Evolutionary conservation across 148 eudicot genomes (phyloP).

Genomic region (Arctostaphylos glauca): DNA sequence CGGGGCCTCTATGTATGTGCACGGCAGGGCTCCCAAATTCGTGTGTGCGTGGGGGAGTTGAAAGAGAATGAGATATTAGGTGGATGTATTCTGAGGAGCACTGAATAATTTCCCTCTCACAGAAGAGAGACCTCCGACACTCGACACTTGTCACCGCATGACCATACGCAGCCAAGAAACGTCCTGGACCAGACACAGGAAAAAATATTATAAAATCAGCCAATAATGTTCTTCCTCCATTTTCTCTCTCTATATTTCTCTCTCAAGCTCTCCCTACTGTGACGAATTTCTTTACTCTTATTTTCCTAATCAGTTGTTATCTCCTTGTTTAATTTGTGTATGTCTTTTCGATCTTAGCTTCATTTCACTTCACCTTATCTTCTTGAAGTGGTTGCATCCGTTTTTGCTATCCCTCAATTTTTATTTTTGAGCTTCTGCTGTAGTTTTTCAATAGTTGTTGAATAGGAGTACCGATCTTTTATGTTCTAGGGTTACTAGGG

Average conservation of each 20-base stretch:
- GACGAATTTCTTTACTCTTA: constrained; percentile 5
- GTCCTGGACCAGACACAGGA: background rate
- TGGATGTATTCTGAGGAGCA: background rate
- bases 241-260: background rate
- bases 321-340: background rate
- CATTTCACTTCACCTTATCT: background rate
- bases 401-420: background rate
- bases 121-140: constrained; percentile 13
- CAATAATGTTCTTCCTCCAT: constrained; percentile 10
- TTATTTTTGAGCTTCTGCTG: background rate
- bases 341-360: background rate
- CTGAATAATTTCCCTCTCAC: background rate
- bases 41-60: too few species aligned
- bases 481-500: constrained; percentile 12
- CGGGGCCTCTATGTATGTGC: too few species aligned
- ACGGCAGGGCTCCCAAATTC: too few species aligned
- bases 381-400: constrained; percentile 1
- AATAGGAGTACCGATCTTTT: background rate
- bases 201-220: background rate
- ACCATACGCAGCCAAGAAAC: constrained; percentile 3
- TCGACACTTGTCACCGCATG: constrained; percentile 43
- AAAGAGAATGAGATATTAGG: too few species aligned
- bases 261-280: background rate
- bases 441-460: background rate
- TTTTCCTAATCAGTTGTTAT: background rate